phyloP scores from a whole-genome alignment of 768 basidiomycete species.

The Rhizopogon roseolus region DNA sequence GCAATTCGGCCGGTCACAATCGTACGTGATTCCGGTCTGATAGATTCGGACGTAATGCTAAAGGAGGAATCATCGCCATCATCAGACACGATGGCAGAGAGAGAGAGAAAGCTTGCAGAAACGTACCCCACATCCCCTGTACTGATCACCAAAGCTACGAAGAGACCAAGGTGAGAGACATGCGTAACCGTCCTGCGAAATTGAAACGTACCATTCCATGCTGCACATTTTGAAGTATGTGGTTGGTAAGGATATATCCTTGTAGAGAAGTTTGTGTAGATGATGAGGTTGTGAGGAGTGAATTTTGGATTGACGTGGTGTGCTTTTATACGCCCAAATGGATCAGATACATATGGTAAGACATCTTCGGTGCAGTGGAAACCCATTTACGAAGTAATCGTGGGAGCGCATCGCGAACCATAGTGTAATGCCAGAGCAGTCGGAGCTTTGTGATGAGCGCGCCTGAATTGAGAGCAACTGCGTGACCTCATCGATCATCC shows the following conservation, averaged over 20 bases:
- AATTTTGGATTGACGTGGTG: constrained; percentile 5
- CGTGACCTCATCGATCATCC: constrained; percentile 13
- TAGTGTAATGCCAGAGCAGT: constrained; percentile 6
- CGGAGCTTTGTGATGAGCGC: constrained; percentile 16
- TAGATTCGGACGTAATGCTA: constrained; percentile 65
- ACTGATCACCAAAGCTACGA: constrained; percentile 35
- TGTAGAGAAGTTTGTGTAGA: constrained; percentile 1
- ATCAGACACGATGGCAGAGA: constrained; percentile 2
- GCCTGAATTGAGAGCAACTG: constrained; percentile 25
- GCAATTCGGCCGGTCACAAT: constrained; percentile 51
- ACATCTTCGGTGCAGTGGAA: constrained; percentile 25
- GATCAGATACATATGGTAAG: constrained; percentile 24
- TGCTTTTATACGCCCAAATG: constrained; percentile 22
- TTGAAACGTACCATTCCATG: constrained; percentile 47
- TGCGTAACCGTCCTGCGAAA: constrained; percentile 7
- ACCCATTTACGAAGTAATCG: constrained; percentile 27
- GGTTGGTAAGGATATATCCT: background rate
- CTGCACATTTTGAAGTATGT: constrained; percentile 40
- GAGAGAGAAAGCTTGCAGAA: background rate
- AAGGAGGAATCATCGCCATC: background rate
- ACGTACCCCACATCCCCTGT: constrained; percentile 38
- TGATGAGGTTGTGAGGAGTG: background rate
- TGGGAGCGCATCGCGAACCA: constrained; percentile 18
- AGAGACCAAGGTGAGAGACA: constrained; percentile 7
- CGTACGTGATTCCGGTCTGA: constrained; percentile 53